Percentiles rank a stretch among this genome's conserved stretches.
These are phyloP conservation scores for Colletotrichum theobromicola DNA, from an alignment of 2,329 filamentous ascomycete genomes.

Conservation along the genomic window DNA sequence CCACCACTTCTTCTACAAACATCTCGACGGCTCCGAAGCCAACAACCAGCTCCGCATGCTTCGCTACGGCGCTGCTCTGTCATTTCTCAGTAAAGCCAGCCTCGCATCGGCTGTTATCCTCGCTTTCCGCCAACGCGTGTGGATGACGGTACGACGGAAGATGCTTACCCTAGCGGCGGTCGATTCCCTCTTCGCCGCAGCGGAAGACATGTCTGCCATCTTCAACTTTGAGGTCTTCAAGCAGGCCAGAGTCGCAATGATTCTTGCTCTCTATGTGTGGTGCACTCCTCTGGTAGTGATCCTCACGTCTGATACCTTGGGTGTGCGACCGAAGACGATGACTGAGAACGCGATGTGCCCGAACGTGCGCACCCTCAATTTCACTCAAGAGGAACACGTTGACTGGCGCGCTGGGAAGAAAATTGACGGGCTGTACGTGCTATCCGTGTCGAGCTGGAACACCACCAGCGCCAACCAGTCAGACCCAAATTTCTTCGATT, in stretches of 20 bases:
- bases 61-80: slow-evolving; percentile 38
- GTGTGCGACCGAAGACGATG: slow-evolving; percentile 29
- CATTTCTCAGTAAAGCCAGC: slow-evolving; percentile 40
- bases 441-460: slow-evolving; percentile 37
- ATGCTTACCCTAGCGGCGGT: slow-evolving; percentile 24
- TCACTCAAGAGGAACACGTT: slow-evolving; percentile 36
- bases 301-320: slow-evolving; percentile 41
- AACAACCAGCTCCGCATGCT: slow-evolving; percentile 37
- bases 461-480: slow-evolving; percentile 26
- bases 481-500: slow-evolving; percentile 35
- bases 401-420: slow-evolving; percentile 35
- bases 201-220: slow-evolving; percentile 33
- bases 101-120: slow-evolving; percentile 37
- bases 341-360: slow-evolving; percentile 32
- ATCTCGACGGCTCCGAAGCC: slow-evolving; percentile 33
- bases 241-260: slow-evolving; percentile 35
- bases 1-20: slow-evolving; percentile 40
- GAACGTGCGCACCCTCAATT: slow-evolving; percentile 36
- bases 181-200: slow-evolving; percentile 36
- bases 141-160: slow-evolving; percentile 26
- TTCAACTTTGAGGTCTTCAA: slow-evolving; percentile 34
- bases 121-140: slow-evolving; percentile 27
- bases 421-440: slow-evolving; percentile 29
- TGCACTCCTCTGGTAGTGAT: slow-evolving; percentile 42
- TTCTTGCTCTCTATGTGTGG: slow-evolving; percentile 40